A percentile compares a stretch with the other conserved stretches of the same genome.
Evolutionary conservation across 2,329 filamentous ascomycete species (phyloP).

Genomic region (Fusarium nodosum): DNA sequence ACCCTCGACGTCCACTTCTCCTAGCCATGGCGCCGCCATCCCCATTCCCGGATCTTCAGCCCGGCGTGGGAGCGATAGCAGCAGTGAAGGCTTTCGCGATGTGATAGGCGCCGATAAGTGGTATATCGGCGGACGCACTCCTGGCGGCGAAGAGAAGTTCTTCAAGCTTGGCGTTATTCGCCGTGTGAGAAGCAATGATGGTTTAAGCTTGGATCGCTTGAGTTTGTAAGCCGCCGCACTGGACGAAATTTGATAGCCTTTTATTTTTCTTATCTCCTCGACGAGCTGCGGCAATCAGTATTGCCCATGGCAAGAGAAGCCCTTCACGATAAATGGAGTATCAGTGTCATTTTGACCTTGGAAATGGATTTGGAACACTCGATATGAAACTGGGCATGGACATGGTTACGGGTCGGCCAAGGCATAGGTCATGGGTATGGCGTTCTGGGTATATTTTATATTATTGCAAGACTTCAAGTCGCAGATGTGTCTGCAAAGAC

Average conservation of each 20-base stretch:
- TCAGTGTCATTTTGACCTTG: constrained; percentile 16
- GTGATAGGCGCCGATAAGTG: constrained; percentile 80
- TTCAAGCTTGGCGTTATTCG: constrained; percentile 84
- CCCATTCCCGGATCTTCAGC: constrained; percentile 59
- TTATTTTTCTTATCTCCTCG: neutral
- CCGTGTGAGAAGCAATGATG: constrained; percentile 78
- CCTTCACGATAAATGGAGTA: constrained; percentile 32
- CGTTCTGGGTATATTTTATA: constrained; percentile 35
- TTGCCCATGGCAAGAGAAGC: constrained; percentile 23
- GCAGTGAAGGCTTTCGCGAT: constrained; percentile 81
- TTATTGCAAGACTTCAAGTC: constrained; percentile 6
- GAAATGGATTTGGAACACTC: constrained; percentile 12
- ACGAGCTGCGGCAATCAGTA: constrained; percentile 3
- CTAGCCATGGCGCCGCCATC: constrained; percentile 52
- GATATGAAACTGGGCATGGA: constrained; percentile 31
- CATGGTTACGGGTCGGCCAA: constrained; percentile 2
- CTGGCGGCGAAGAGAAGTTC: constrained; percentile 82
- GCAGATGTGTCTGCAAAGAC: constrained; percentile 30
- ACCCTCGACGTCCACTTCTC: constrained; percentile 34
- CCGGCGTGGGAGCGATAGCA: constrained; percentile 80
- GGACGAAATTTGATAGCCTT: neutral
- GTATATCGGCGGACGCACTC: constrained; percentile 84
- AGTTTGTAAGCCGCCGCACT: constrained; percentile 70
- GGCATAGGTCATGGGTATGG: constrained; percentile 30
- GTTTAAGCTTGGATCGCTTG: constrained; percentile 79